Percentiles rank a stretch among this genome's conserved stretches.
These are phyloP conservation scores for Vaucheria bursata DNA, from an alignment of 352 stramenopile species.

Conservation along the genomic window DNA sequence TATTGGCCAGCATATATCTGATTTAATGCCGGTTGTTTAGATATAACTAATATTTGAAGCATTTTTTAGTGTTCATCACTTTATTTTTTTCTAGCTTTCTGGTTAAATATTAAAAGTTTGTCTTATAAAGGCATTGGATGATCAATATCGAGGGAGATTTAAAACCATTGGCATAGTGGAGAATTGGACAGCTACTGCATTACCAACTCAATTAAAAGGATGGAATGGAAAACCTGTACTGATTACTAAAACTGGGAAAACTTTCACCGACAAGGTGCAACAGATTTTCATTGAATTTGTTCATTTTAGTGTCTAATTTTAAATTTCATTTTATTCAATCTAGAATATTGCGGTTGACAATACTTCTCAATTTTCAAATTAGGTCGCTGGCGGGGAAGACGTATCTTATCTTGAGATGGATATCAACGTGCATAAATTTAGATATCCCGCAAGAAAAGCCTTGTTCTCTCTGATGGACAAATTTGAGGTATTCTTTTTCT, in stretches of 20 bases:
- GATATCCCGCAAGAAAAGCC: conserved; percentile 43
- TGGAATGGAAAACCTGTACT: conserved; percentile 9
- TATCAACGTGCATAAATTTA: conserved; percentile 46
- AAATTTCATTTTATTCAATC: no score
- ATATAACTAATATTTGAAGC: no score
- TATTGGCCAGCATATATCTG: no score
- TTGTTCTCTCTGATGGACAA: conserved; percentile 35
- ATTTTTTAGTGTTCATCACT: no score
- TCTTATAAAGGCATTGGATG: neutral
- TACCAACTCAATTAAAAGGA: neutral
- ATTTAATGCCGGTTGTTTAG: no score
- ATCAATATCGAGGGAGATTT: neutral
- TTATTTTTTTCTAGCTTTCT: no score
- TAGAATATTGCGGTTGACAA: no score
- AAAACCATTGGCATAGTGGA: neutral
- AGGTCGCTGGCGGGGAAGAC: neutral
- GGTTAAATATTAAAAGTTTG: no score
- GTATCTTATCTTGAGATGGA: neutral
- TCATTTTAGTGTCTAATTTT: no score
- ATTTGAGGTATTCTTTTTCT: neutral
- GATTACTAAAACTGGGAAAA: conserved; percentile 1
- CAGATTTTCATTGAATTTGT: no score
- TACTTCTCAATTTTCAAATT: neutral
- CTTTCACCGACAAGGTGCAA: neutral
- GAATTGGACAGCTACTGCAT: neutral